Evolutionary conservation across 2,329 filamentous ascomycete genomes (phyloP), one percentile per base, ranked within the genome.

Genomic region (Rhexocercosporidium sp.): DNA sequence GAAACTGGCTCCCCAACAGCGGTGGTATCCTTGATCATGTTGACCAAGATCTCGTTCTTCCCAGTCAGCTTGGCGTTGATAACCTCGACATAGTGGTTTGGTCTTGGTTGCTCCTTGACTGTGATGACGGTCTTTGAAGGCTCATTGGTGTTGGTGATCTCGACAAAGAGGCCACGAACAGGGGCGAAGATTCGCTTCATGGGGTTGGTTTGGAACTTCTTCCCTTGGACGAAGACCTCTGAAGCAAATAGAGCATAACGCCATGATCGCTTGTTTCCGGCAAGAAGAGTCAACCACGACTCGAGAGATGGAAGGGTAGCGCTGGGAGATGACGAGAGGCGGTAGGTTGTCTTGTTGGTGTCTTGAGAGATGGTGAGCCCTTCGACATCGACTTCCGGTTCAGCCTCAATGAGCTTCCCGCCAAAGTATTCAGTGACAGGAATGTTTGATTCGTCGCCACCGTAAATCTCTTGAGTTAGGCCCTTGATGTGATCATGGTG

Each of bases 191-290:
- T 94, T 65, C 95, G 90, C 78, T 90, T 92, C 82, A 97, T 92
- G 0, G 96, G 96, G 81, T 99, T 99, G 66, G 93, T 97, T 83
- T 98, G 93, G 83, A 97, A 98, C 77, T 96, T 94, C 79, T 97
- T 92, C 18, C 94, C 96, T 80, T 99, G 96, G 4, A 97, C 92
- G 71, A 97, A 90, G 31, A 97, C 92, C 73, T 99, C 95, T 0
- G 94, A 92, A 67, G 93, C 93, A 81, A 99, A 95, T 67, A 99
- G 88, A 31, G 96, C 96, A 77, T 97, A 93, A 67, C 95, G 89
- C 96, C 96, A 99, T 59, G 92, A 97, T 76, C 94, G 92, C 68
- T 86, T 89, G 59, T 89, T 87, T 20, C 96, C 96, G 47, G 95
- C 96, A 62, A 99, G 86, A 18, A 98, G 88, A 64, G 93, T 86